Evolutionary conservation across 257 asterid genomes (phyloP).

Genomic region (Solanum raphanifolium): DNA sequence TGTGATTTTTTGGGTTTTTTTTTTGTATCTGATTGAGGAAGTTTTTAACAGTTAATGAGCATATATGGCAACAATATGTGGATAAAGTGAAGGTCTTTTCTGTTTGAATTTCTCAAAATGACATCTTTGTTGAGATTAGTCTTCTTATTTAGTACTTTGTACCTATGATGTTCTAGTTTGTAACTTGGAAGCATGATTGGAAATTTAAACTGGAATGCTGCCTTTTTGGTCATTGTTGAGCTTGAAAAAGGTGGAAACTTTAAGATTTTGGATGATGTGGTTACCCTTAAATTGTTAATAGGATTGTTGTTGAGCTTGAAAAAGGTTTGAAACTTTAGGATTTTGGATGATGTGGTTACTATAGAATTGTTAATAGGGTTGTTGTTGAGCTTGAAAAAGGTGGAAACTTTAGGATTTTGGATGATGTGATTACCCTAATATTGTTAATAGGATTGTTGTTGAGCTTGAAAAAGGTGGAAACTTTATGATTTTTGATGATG

Average conservation of each 20-base stretch:
- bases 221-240: neutral
- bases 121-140: neutral
- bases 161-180: neutral
- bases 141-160: neutral
- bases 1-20: neutral
- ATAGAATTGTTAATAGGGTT: neutral
- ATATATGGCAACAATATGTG: neutral
- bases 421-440: neutral
- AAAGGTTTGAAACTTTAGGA: neutral
- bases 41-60: neutral
- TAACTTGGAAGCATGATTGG: neutral
- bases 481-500: neutral
- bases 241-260: neutral
- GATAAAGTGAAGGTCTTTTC: neutral
- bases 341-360: neutral
- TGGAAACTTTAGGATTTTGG: neutral
- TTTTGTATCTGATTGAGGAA: neutral
- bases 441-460: neutral
- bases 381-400: neutral
- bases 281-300: neutral
- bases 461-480: neutral
- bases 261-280: neutral
- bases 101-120: neutral
- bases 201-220: neutral
- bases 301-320: neutral